A percentile compares a stretch with the other conserved stretches of the same genome.
Conservation (phyloP, 352 stramenopile genomes). For the Phytopythium cucurbitacearum region DNA sequence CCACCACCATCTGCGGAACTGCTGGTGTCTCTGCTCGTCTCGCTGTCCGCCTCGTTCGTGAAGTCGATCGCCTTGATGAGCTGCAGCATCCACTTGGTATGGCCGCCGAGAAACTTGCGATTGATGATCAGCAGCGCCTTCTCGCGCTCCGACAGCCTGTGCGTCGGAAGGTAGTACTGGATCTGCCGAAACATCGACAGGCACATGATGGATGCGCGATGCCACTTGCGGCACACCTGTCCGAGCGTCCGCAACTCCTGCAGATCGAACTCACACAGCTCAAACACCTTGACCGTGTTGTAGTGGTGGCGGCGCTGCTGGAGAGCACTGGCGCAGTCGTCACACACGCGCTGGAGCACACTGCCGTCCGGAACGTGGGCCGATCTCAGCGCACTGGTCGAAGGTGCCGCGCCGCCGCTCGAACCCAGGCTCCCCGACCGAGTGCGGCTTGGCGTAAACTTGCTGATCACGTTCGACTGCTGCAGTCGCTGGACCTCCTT, state of each 20-base stretch:
- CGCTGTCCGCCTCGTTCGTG: constrained; percentile 43
- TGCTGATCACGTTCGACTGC: constrained; percentile 53
- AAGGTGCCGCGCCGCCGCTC: constrained; percentile 2
- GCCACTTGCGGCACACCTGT: constrained; percentile 84
- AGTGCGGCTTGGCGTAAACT: constrained; percentile 63
- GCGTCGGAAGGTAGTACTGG: constrained; percentile 81
- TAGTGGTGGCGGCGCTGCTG: constrained; percentile 84
- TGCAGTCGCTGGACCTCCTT: constrained; percentile 71
- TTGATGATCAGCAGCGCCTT: constrained; percentile 79
- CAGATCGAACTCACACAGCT: constrained; percentile 77
- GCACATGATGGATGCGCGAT: constrained; percentile 84
- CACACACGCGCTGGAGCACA: constrained; percentile 76
- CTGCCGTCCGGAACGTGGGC: constrained; percentile 59
- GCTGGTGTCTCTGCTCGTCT: constrained; percentile 9
- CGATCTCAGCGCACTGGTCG: constrained; percentile 34
- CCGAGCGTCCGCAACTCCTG: constrained; percentile 67
- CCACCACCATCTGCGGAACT: constrained; percentile 2
- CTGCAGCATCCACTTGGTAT: constrained; percentile 85
- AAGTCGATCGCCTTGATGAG: constrained; percentile 83
- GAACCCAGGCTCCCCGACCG: constrained; percentile 19
- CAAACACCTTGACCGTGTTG: constrained; percentile 83
- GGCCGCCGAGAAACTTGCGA: constrained; percentile 62
- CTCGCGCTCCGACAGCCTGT: constrained; percentile 66
- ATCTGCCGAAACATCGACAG: constrained; percentile 88
- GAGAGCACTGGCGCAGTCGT: constrained; percentile 74